These are phyloP conservation scores for Sporothrix pallida DNA, from an alignment of 2,329 filamentous ascomycete genomes.

Conservation along the genomic window DNA sequence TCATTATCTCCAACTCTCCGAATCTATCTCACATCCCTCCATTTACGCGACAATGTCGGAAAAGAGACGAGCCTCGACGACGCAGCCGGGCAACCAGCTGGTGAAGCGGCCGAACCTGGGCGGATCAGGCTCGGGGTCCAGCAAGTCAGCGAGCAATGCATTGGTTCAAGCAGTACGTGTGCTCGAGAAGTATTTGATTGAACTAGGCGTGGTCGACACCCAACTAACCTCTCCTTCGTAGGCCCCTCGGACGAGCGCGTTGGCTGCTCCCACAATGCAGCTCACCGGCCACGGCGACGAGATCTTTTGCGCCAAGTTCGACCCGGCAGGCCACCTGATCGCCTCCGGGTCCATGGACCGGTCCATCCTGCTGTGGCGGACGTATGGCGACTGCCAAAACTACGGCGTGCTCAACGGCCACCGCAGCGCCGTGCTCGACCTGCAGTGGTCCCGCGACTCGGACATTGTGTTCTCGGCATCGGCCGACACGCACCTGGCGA, in stretches of 20 bases:
- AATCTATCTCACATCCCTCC: background rate
- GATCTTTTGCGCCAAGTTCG: slow-evolving; percentile 88
- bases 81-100: slow-evolving; percentile 77
- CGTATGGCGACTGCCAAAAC: slow-evolving; percentile 91
- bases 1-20: background rate
- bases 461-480: slow-evolving; percentile 89
- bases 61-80: slow-evolving; percentile 85
- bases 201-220: too few species aligned
- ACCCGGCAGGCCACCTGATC: slow-evolving; percentile 84
- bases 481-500: slow-evolving; percentile 89
- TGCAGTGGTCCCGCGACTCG: slow-evolving; percentile 97
- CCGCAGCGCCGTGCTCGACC: slow-evolving; percentile 85
- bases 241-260: slow-evolving; percentile 78
- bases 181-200: too few species aligned
- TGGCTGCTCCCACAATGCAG: slow-evolving; percentile 94
- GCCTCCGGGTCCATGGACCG: slow-evolving; percentile 96
- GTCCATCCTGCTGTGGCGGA: slow-evolving; percentile 90
- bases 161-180: slow-evolving; percentile 51
- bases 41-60: slow-evolving; percentile 72
- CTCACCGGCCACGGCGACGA: slow-evolving; percentile 82
- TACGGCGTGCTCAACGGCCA: slow-evolving; percentile 89
- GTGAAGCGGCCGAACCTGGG: slow-evolving; percentile 86
- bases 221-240: slow-evolving; percentile 45
- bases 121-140: slow-evolving; percentile 54
- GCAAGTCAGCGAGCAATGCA: slow-evolving; percentile 51